Evolutionary conservation across 805 yeast genomes (phyloP).

Genomic region (Candida tibetensis): DNA sequence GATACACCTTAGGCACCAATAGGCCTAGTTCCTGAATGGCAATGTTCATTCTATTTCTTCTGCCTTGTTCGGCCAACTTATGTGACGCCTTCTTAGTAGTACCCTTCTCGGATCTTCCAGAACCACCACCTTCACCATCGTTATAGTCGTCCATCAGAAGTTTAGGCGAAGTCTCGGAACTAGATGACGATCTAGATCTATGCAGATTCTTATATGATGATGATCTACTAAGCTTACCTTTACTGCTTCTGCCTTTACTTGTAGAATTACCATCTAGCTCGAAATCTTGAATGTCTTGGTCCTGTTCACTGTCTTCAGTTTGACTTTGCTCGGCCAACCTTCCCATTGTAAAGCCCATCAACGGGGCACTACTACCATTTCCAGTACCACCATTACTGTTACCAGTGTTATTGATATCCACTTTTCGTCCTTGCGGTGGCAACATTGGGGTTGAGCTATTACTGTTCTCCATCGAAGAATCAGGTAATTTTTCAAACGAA

Average conservation of each 20-base stretch:
- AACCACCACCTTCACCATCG: conserved; percentile 2
- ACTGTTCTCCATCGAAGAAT: conserved; percentile 17
- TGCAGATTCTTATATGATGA: conserved; percentile 1
- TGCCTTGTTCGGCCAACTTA: conserved; percentile 93
- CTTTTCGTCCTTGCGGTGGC: conserved; percentile 36
- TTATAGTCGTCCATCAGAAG: conserved; percentile 3
- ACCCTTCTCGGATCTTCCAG: conserved; percentile 28
- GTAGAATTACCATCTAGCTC: conserved; percentile 1
- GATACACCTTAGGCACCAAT: conserved; percentile 62
- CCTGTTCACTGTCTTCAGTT: conserved; percentile 9
- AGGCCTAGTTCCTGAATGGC: conserved; percentile 76
- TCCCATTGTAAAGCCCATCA: conserved; percentile 49
- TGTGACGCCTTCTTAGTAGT: conserved; percentile 68
- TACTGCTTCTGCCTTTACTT: not conserved
- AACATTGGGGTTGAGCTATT: conserved; percentile 29
- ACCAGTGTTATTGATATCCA: conserved; percentile 19
- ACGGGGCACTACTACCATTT: conserved; percentile 23
- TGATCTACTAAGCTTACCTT: not conserved
- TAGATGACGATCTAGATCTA: conserved; percentile 8
- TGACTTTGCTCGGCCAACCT: conserved; percentile 35
- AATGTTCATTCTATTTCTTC: conserved; percentile 86
- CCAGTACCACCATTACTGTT: conserved; percentile 9
- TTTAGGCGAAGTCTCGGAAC: conserved; percentile 11
- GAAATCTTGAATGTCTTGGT: conserved; percentile 1
- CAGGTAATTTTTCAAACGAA: conserved; percentile 30